Evolutionary conservation across 2,329 filamentous ascomycete genomes (phyloP).

Genomic region (Paecilomyces sp.): DNA sequence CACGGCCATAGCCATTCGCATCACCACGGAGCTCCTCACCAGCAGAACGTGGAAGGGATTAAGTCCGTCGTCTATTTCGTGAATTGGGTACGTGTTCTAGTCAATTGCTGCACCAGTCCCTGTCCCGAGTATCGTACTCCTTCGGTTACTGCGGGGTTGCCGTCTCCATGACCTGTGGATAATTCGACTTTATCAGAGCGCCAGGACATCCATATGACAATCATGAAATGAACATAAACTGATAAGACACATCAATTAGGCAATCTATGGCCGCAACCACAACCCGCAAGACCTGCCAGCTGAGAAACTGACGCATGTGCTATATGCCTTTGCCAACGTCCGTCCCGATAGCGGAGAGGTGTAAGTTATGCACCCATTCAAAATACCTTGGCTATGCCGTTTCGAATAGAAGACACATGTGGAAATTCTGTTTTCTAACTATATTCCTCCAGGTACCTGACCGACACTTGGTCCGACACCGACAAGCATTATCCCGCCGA

Average conservation of each 20-base stretch:
- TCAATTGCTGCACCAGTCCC: neutral
- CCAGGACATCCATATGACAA: neutral
- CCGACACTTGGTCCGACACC: slow-evolving; percentile 61
- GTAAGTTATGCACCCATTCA: too few relatives aligned
- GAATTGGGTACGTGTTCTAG: slow-evolving; percentile 32
- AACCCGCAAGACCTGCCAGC: slow-evolving; percentile 72
- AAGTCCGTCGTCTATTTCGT: slow-evolving; percentile 37
- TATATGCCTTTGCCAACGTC: slow-evolving; percentile 86
- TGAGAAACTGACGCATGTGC: slow-evolving; percentile 74
- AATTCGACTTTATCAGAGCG: too few relatives aligned
- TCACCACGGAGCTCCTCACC: neutral
- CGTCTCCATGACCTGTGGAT: too few relatives aligned
- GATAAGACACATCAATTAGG: slow-evolving; percentile 35
- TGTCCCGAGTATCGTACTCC: too few relatives aligned
- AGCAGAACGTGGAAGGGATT: slow-evolving; percentile 9
- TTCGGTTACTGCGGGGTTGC: too few relatives aligned
- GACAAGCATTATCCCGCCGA: slow-evolving; percentile 64
- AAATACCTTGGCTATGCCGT: too few relatives aligned
- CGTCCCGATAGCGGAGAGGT: slow-evolving; percentile 72
- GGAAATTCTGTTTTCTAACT: neutral
- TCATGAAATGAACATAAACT: neutral
- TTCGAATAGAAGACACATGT: neutral
- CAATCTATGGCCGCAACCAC: slow-evolving; percentile 78
- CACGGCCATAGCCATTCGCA: neutral
- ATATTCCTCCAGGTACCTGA: slow-evolving; percentile 39